Evolutionary conservation across 306 rosid genomes (phyloP).

Genomic region (Prunus dulcis): DNA sequence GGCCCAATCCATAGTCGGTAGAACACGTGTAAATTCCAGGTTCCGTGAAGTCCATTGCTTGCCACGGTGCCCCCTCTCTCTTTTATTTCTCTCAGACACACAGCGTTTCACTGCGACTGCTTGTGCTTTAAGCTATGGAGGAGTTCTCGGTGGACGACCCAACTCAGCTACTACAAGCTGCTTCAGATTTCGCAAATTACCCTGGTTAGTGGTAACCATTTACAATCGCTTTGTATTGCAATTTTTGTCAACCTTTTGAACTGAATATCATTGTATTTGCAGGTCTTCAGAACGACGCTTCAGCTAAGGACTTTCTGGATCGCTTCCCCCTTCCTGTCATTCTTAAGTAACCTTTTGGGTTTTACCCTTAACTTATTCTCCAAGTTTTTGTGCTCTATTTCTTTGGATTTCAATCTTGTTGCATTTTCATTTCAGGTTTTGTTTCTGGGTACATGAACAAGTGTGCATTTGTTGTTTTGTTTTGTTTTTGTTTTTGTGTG

Average conservation of each 20-base stretch:
- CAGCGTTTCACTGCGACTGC: background rate
- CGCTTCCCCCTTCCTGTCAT: constrained; percentile 76
- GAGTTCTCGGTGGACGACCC: constrained; percentile 53
- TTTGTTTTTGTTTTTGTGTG: background rate
- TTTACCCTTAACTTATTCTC: background rate
- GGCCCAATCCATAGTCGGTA: background rate
- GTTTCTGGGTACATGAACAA: background rate
- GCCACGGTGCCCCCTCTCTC: background rate
- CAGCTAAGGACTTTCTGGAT: constrained; percentile 58
- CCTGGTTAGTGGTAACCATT: constrained; percentile 42
- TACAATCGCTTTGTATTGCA: background rate
- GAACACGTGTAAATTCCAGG: background rate
- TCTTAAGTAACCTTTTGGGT: constrained; percentile 39
- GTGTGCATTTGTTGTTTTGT: background rate
- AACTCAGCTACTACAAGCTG: constrained; percentile 62
- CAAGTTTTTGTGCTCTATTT: background rate
- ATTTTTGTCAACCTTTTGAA: background rate
- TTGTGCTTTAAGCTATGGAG: constrained; percentile 25
- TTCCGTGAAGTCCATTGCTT: background rate
- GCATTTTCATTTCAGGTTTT: background rate
- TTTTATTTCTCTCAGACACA: background rate
- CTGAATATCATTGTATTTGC: background rate
- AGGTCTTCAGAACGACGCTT: constrained; percentile 69
- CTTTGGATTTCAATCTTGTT: background rate
- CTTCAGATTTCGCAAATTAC: constrained; percentile 55